Base-by-base conservation (phyloP, 2,329 filamentous ascomycete species). In the Phialophora chinensis region DNA sequence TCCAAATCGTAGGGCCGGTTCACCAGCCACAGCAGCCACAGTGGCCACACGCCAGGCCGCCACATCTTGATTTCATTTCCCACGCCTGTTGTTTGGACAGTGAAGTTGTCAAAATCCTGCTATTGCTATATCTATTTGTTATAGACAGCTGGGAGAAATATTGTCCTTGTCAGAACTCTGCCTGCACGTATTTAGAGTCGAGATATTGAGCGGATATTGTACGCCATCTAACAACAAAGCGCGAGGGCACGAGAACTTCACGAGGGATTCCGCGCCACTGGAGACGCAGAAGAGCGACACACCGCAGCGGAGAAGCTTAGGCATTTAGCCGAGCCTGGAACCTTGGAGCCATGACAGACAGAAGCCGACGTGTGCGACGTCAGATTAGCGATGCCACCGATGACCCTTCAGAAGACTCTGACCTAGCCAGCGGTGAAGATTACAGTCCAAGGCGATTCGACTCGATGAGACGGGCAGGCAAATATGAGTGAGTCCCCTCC, bases 381-480 rank as follows among this genome's bases (percentile, higher is more conserved):
- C 71, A 71, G 57, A 65, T 73, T 63, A 73, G 71, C 60, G 71
- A 73, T 68, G 69, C 65, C 33, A 69, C 70, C 38, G 69, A 71
- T n/a, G 71, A 71, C 54, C 57, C 65, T 49, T 69, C 71, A 29
- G 69, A 71, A 29, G 71, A 70, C 17, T 73, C 71, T 57, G 69
- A 68, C 57, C 50, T 59, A 33, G 66, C 65, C 29, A 71, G 68
- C 60, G 71, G 68, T 66, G 68, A 67, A 67, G 70, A 73, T 56
- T 70, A 68, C 47, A 67, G 71, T 44, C 67, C 65, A 50, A 59
- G 69, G 52, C 67, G 42, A 68, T 11, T 63, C 29, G 71, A 73
- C 60, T 64, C 70, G 35, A 69, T 71, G 59, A 63, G 71, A 20
- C 59, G 71, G 61, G 63, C 66, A 63, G 69, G 69, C 63, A 71